Base-by-base conservation (phyloP, 345 rosid genomes). In the Aquilaria sinensis region DNA sequence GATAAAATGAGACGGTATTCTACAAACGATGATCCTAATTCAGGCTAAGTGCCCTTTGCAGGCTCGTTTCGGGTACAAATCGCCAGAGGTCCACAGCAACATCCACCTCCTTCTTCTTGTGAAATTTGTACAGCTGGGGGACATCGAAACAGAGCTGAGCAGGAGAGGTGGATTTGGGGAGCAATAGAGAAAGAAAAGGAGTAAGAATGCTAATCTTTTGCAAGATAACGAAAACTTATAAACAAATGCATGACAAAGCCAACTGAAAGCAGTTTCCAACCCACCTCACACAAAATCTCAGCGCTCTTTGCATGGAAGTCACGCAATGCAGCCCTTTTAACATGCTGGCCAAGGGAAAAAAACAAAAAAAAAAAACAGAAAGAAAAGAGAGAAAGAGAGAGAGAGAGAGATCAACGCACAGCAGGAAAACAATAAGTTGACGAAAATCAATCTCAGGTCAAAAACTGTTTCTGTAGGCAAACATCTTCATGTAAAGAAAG, bases 21-120 rank as follows among this genome's bases (percentile, higher is more conserved):
- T 37, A 37, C 43, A 3, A 5, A 37, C 43, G 8, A 37, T 4
- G 5, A 5, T 37, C 43, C 43, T 37, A 37, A 37, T 2, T 37
- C 43, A 37, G 12, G n/a, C 57, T 47, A 74, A 61, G 6, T 45
- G 12, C 32, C 51, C 31, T 60, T 70, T 67, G 51, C 61, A 47
- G 53, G 53, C 45, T 76, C 46, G 56, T 63, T 68, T 53, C 72
- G 46, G 98, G 98, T 34, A 72, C 94, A 71, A 92, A 89, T 48
- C 97, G 89, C 98, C 97, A 93, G 46, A 93, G 97, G 77, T 93
- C 97, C 53, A 93, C 98, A 0, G 92, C 89, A 37, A 93, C 74
- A 78, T 90, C 92, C 11, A 90, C 87, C 81, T 86, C 96, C 64
- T 72, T 88, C 72, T 84, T 82, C 81, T 86, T 85, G 77, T 90